Conservation (phyloP, 306 rosid species). For the Aeschynomene evenia region DNA sequence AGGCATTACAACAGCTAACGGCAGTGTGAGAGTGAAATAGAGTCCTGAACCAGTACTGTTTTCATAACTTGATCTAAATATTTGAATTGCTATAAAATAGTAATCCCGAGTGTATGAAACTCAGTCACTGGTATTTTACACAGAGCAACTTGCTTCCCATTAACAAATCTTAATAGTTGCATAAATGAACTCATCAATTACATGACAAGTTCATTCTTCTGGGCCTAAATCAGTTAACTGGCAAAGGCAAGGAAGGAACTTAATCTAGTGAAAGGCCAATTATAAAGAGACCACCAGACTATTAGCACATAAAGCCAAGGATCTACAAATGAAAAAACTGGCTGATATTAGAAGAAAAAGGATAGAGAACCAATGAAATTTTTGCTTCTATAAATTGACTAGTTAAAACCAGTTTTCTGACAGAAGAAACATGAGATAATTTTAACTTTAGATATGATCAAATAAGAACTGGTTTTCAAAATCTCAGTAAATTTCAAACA, state of each 20-base stretch:
- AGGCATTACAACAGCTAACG: constrained; percentile 12
- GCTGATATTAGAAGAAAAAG: background rate
- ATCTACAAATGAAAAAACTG: too few relatives aligned
- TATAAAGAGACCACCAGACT: too few relatives aligned
- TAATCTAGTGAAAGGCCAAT: too few relatives aligned
- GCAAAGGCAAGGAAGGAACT: too few relatives aligned
- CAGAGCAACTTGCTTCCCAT: background rate
- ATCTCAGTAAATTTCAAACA: background rate
- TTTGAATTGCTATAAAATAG: background rate
- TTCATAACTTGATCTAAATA: background rate
- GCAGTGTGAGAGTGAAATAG: background rate
- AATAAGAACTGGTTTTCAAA: constrained; percentile 11
- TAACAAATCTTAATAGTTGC: background rate
- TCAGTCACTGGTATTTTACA: background rate
- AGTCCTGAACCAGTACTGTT: background rate
- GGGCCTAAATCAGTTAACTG: too few relatives aligned
- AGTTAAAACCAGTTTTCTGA: background rate
- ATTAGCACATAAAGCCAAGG: too few relatives aligned
- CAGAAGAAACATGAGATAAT: background rate
- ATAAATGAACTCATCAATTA: too few relatives aligned
- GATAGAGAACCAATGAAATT: background rate
- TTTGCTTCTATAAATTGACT: background rate
- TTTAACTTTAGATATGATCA: background rate
- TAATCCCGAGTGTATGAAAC: constrained; percentile 4
- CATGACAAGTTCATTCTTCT: too few relatives aligned